Base-by-base conservation (phyloP, 2,329 filamentous ascomycete species). In the Falciphora oryzae region DNA sequence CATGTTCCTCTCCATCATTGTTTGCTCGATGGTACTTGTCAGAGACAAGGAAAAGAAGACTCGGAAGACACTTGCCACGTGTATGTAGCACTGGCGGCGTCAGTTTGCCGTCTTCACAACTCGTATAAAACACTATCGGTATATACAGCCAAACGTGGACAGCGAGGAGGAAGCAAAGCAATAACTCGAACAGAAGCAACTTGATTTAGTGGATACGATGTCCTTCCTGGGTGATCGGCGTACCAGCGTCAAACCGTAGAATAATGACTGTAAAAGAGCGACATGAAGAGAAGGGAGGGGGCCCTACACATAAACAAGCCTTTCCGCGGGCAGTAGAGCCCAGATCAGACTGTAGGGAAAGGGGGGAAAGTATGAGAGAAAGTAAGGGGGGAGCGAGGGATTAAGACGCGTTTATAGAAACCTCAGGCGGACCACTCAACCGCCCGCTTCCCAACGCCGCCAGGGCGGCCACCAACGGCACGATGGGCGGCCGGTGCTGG, bases 401-500 rank as follows among this genome's bases (percentile, higher is more conserved):
- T n/a, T 18, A 25, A 7, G 22, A 2, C 18, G 38, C 4, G 4
- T 50, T 50, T 50, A 1, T 2, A 22, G 4, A 8, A 5, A 11
- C 44, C 50, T 57, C 35, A 65, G 16, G 62, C 65, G 8, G 59
- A 57, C 59, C 64, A 65, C 59, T 62, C n/a, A 11, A 60, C 62
- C 3, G 58, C 59, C 25, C 59, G 50, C 59, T 59, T 64, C 29
- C 57, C 13, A 66, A 35, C 28, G 65, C 61, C 7, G 64, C 59
- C 8, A 64, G 59, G 29, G 68, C 65, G 53, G 64, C 61, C 18
- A 5, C 11, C 44, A 53, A 25, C 3, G 22, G 10, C 22, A 14
- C 44, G 44, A 25, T 22, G 44, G 11, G n/a, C 22, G 10, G 44
- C 6, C 4, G n/a, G 10, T 4, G n/a, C 59, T 18, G 22, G 7